Conservation (phyloP, 2,329 filamentous ascomycete genomes). For the Hysterium pulicare region DNA sequence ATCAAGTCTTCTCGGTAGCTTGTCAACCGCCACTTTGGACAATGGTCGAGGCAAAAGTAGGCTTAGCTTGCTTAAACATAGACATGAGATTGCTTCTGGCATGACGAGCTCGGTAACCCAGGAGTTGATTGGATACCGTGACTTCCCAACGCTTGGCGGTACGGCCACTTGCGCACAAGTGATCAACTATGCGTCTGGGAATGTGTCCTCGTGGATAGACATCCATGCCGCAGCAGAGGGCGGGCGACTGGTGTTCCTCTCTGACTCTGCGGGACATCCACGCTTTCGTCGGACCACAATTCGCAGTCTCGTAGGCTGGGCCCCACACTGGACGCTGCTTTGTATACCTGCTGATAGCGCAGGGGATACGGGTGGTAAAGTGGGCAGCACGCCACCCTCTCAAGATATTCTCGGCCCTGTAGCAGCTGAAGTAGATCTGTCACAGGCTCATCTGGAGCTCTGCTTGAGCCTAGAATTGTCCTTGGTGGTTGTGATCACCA, state of each 20-base stretch:
- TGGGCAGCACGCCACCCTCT: slow-evolving; percentile 47
- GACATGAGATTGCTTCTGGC: slow-evolving; percentile 87
- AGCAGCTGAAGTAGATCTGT: slow-evolving; percentile 64
- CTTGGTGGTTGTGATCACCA: slow-evolving; percentile 80
- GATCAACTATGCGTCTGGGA: slow-evolving; percentile 80
- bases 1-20: slow-evolving; percentile 80
- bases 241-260: slow-evolving; percentile 79
- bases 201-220: slow-evolving; percentile 90
- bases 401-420: slow-evolving; percentile 52
- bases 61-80: slow-evolving; percentile 83
- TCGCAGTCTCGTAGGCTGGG: slow-evolving; percentile 89
- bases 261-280: slow-evolving; percentile 88
- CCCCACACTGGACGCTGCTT: slow-evolving; percentile 86
- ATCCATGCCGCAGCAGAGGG: slow-evolving; percentile 76
- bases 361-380: slow-evolving; percentile 44
- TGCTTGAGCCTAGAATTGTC: slow-evolving; percentile 78
- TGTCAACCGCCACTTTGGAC: slow-evolving; percentile 84
- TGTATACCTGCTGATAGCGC: slow-evolving; percentile 80
- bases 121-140: slow-evolving; percentile 79
- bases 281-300: slow-evolving; percentile 86
- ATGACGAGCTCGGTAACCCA: slow-evolving; percentile 93
- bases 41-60: slow-evolving; percentile 90
- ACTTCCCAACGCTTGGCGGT: slow-evolving; percentile 18
- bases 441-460: slow-evolving; percentile 76
- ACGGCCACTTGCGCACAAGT: slow-evolving; percentile 41